These are phyloP conservation scores for Phytophthora crassamura DNA, from an alignment of 352 stramenopile species.

Conservation along the genomic window DNA sequence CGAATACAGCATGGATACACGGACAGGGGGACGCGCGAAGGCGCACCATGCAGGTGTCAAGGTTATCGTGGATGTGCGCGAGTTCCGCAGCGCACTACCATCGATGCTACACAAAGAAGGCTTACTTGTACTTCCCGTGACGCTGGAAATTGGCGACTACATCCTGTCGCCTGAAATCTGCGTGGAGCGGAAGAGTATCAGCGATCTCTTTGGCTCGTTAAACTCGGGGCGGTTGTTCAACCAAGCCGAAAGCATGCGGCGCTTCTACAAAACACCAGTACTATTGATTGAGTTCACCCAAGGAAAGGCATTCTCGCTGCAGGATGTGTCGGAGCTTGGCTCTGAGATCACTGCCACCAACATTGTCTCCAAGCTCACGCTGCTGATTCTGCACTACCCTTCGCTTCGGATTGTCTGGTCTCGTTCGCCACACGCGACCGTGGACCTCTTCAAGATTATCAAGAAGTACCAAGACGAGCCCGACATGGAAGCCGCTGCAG, in stretches of 20 bases:
- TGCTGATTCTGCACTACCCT: conserved; percentile 96
- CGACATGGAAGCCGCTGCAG: conserved; percentile 74
- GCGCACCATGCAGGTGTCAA: conserved; percentile 56
- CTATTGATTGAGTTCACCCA: conserved; percentile 97
- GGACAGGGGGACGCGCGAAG: conserved; percentile 63
- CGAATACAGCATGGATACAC: conserved; percentile 87
- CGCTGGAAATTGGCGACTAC: conserved; percentile 97
- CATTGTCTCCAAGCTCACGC: conserved; percentile 95
- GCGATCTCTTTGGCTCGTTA: conserved; percentile 97
- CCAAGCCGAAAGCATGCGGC: conserved; percentile 90
- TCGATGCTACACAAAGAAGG: conserved; percentile 97
- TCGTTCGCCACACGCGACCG: conserved; percentile 90
- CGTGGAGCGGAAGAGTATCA: conserved; percentile 96
- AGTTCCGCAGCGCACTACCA: conserved; percentile 96
- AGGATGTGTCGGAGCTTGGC: conserved; percentile 90
- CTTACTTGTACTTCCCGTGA: conserved; percentile 94
- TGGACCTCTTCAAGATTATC: conserved; percentile 86
- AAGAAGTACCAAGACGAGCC: conserved; percentile 88
- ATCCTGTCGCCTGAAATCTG: conserved; percentile 97
- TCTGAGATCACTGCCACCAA: conserved; percentile 93
- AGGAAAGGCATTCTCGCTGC: conserved; percentile 88
- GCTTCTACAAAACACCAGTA: conserved; percentile 89
- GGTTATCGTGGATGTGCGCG: conserved; percentile 96
- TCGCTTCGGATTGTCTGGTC: conserved; percentile 96
- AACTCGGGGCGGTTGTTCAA: conserved; percentile 96